These are phyloP conservation scores for Lycium ferocissimum DNA, from an alignment of 257 asterid species.

Conservation along the genomic window DNA sequence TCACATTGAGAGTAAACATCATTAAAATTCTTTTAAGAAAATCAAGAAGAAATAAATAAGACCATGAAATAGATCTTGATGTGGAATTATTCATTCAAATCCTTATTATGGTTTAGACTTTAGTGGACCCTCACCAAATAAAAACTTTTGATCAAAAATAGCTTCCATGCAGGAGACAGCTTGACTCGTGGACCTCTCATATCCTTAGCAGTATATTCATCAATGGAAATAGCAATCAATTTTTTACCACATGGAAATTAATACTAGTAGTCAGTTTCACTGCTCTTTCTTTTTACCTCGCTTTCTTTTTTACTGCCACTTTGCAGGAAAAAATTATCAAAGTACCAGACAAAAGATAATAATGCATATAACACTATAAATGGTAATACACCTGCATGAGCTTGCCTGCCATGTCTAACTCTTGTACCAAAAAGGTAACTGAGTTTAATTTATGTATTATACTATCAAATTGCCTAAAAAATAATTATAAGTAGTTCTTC, in stretches of 20 bases:
- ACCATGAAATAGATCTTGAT: not conserved
- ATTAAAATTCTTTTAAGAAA: conserved; percentile 32
- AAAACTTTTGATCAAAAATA: conserved; percentile 41
- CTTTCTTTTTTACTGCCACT: conserved; percentile 18
- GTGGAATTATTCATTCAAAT: conserved; percentile 32
- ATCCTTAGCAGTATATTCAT: conserved; percentile 6
- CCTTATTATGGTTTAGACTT: conserved; percentile 12
- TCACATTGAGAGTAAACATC: conserved; percentile 32
- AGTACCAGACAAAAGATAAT: conserved; percentile 60
- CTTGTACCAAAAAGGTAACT: conserved; percentile 51
- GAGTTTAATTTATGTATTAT: conserved; percentile 7
- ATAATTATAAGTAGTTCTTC: not conserved
- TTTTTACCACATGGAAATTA: not conserved
- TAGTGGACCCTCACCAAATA: conserved; percentile 35
- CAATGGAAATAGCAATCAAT: conserved; percentile 7
- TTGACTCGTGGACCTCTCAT: conserved; percentile 34
- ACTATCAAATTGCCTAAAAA: not conserved
- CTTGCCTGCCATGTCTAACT: conserved; percentile 55
- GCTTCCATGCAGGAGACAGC: conserved; percentile 90
- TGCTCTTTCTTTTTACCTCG: not conserved
- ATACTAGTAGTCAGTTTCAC: not conserved
- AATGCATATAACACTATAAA: conserved; percentile 62
- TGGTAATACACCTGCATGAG: conserved; percentile 64
- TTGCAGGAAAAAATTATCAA: conserved; percentile 30
- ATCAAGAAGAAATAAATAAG: conserved; percentile 1